A percentile compares a stretch with the other conserved stretches of the same genome.
These are phyloP conservation scores for Trypanosoma scelopori DNA, from an alignment of 208 protist species.

Conservation along the genomic window DNA sequence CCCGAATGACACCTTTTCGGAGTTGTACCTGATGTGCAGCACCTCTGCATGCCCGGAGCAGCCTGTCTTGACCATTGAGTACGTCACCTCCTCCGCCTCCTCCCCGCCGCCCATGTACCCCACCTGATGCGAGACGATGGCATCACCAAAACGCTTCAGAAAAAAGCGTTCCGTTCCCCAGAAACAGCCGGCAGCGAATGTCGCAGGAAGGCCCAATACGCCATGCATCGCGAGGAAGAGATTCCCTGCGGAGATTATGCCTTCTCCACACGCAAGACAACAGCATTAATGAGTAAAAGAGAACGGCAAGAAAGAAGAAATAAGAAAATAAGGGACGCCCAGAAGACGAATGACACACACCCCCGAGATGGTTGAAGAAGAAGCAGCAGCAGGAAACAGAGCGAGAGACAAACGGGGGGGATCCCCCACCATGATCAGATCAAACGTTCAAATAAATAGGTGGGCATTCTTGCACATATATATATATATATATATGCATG, in stretches of 20 bases:
- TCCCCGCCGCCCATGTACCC: slow-evolving; percentile 90
- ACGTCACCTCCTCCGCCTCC: slow-evolving; percentile 61
- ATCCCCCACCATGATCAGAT: not conserved
- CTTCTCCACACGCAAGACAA: too few relatives aligned
- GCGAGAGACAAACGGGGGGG: not conserved
- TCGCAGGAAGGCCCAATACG: slow-evolving; percentile 42
- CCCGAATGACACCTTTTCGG: slow-evolving; percentile 75
- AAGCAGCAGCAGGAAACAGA: too few relatives aligned
- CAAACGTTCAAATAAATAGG: too few relatives aligned
- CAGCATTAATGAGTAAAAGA: not conserved
- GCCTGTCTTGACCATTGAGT: slow-evolving; percentile 92
- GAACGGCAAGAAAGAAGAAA: not conserved
- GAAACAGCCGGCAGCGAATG: slow-evolving; percentile 92
- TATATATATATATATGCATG: not conserved
- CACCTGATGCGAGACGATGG: slow-evolving; percentile 69
- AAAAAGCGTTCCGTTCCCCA: slow-evolving; percentile 94
- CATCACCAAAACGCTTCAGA: slow-evolving; percentile 77
- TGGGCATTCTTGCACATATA: not conserved
- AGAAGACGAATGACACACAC: too few relatives aligned
- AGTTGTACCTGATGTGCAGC: slow-evolving; percentile 87
- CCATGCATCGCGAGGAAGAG: slow-evolving; percentile 9
- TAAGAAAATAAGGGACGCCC: not conserved
- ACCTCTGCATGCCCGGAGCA: slow-evolving; percentile 95
- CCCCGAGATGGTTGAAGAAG: too few relatives aligned
- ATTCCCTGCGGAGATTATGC: not conserved